Base-by-base conservation (phyloP, 179 eudicot species). In the Carnegiea gigantea region DNA sequence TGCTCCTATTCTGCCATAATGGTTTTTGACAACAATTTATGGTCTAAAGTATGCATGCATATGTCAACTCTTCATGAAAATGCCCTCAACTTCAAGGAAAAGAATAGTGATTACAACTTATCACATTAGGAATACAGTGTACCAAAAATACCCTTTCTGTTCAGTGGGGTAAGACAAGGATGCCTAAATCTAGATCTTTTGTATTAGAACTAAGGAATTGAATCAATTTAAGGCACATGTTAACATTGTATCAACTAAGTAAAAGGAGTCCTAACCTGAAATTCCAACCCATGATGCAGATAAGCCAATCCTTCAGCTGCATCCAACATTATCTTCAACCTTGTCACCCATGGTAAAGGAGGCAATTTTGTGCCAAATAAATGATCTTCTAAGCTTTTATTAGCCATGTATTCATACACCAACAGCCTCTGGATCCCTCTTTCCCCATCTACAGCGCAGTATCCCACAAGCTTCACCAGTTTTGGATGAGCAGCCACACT, bases 281-380 rank as follows among this genome's bases (percentile, higher is more conserved):
- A 86, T 89, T 93, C 95, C 80, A 89, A 75, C 24, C 89, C 93
- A 15, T 89, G 85, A 54, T 93, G 98, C 65, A 93, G 86, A 85
- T 94, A 94, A 40, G 89, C 86, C 83, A 94, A 84, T 70, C 98
- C 98, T 88, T 90, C 88, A 81, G 98, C 97, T 46, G 97, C 95
- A 80, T 93, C 97, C 62, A 93, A 84, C 85, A 87, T 83, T 49
- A 91, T 90, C 81, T 90, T 86, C 54, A 93, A 75, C 82, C 98
- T 89, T 20, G 53, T 54, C 38, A 83, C 79, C 98, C 98, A 94
- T 30, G 94, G 82, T 44, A 94, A 89, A 59, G 85, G 76, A 62
- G 90, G 90, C 48, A 75, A 75, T 14, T 85, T 86, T 80, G 51
- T 84, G 70, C 85, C 92, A 60, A 94, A 93, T 10, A 93, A 85